phyloP scores from a whole-genome alignment of 2,329 filamentous ascomycete genomes.

The Diaporthe ilicicola region DNA sequence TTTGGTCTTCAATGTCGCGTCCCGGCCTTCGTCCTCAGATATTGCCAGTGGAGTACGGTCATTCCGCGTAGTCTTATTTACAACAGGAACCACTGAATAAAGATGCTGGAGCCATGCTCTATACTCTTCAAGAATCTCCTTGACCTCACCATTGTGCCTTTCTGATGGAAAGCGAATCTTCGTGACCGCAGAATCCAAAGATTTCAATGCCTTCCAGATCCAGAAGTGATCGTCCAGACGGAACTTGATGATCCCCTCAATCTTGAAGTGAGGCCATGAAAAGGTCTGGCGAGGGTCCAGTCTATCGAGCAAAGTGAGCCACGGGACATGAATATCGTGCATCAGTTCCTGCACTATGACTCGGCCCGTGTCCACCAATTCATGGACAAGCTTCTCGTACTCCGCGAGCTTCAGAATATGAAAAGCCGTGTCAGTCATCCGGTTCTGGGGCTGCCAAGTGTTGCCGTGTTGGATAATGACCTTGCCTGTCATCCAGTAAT shows the following conservation, averaged over 20 bases:
- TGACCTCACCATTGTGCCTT: neutral
- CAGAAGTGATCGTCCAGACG: slow-evolving; percentile 34
- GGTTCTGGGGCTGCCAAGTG: neutral
- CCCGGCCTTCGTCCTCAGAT: no score
- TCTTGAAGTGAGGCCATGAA: slow-evolving; percentile 28
- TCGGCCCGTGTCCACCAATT: neutral
- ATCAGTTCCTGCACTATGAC: neutral
- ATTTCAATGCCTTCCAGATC: slow-evolving; percentile 33
- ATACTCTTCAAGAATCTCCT: no score
- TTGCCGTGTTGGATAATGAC: neutral
- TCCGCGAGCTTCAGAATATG: slow-evolving; percentile 8
- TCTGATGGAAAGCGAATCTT: neutral
- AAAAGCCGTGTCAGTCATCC: neutral
- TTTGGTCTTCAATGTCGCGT: no score
- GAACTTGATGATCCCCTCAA: slow-evolving; percentile 20
- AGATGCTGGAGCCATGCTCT: no score
- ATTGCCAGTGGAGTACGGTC: no score
- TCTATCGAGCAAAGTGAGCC: neutral
- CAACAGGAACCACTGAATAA: no score
- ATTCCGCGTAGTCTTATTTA: no score
- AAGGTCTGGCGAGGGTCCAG: neutral
- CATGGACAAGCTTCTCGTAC: neutral
- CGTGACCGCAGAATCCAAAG: neutral
- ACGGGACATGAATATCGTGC: neutral
- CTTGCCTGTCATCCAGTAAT: neutral